A percentile compares a stretch with the other conserved stretches of the same genome.
Conservation (phyloP, 2,329 filamentous ascomycete genomes). For the Penicillium sclerotigenum region DNA sequence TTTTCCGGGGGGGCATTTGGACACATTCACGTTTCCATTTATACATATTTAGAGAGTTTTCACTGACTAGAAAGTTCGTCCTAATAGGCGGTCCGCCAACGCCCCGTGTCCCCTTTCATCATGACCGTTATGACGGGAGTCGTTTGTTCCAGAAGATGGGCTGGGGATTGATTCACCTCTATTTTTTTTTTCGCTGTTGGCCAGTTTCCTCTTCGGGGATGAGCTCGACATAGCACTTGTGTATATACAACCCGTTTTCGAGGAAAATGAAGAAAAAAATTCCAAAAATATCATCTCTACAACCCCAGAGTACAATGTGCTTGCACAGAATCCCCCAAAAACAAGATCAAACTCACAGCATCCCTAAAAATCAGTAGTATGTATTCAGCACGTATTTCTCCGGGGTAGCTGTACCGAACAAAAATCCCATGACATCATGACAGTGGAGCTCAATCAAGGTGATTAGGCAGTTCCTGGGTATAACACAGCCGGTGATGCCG, state of each 20-base stretch:
- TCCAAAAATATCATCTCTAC: background rate
- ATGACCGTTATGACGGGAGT: slow-evolving; percentile 24
- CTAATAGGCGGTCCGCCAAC: slow-evolving; percentile 16
- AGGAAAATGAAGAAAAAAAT: slow-evolving; percentile 13
- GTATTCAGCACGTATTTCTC: background rate
- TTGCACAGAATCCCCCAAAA: background rate
- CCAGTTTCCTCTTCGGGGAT: background rate
- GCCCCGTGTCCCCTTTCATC: slow-evolving; percentile 12
- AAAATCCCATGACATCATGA: background rate
- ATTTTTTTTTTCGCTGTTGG: slow-evolving; percentile 3
- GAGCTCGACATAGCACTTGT: slow-evolving; percentile 8
- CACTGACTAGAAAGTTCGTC: slow-evolving; percentile 16
- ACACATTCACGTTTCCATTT: slow-evolving; percentile 12
- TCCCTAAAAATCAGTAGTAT: no score
- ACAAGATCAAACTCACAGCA: background rate
- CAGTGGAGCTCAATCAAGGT: background rate
- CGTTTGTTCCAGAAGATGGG: slow-evolving; percentile 15
- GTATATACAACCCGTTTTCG: slow-evolving; percentile 17
- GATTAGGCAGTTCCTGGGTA: background rate
- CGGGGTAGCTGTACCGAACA: background rate
- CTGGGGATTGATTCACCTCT: slow-evolving; percentile 1
- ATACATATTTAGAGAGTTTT: slow-evolving; percentile 24
- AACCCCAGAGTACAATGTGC: background rate
- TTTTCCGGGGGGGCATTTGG: slow-evolving; percentile 6
- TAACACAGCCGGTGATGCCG: background rate